These are phyloP conservation scores for Tephrocybe sp. DNA, from an alignment of 768 basidiomycete species.

Conservation along the genomic window DNA sequence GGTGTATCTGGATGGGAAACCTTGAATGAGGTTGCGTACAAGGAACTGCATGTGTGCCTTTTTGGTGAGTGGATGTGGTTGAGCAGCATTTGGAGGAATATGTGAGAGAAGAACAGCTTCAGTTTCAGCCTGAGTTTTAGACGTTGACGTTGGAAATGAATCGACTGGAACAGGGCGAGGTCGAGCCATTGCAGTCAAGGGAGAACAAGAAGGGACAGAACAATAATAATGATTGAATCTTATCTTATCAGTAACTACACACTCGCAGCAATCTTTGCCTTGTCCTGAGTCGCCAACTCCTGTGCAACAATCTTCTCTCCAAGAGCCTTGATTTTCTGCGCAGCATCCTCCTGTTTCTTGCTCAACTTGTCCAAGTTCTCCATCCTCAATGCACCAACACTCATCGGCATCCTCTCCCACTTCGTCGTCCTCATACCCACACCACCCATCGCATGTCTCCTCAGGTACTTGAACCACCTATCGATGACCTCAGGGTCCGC, in stretches of 20 bases:
- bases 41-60: slow-evolving; percentile 76
- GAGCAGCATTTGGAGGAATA: slow-evolving; percentile 29
- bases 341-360: slow-evolving; percentile 7
- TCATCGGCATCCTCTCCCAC: slow-evolving; percentile 68
- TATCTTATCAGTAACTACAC: no score
- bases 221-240: slow-evolving; percentile 5
- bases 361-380: slow-evolving; percentile 26
- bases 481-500: slow-evolving; percentile 75
- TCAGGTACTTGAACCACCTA: slow-evolving; percentile 77
- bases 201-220: slow-evolving; percentile 12
- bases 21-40: slow-evolving; percentile 66
- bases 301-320: slow-evolving; percentile 30
- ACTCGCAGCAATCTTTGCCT: slow-evolving; percentile 1
- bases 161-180: slow-evolving; percentile 45
- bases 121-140: slow-evolving; percentile 57
- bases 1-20: slow-evolving; percentile 76
- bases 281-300: slow-evolving; percentile 16
- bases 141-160: slow-evolving; percentile 61
- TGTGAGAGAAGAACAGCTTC: slow-evolving; percentile 63
- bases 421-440: slow-evolving; percentile 83
- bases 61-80: slow-evolving; percentile 46
- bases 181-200: slow-evolving; percentile 10
- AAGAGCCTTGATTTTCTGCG: slow-evolving; percentile 23
- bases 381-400: slow-evolving; percentile 31
- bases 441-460: slow-evolving; percentile 73